A percentile compares a stretch with the other conserved stretches of the same genome.
Conservation (phyloP, 208 protist species). For the Trypanosoma theileri region DNA sequence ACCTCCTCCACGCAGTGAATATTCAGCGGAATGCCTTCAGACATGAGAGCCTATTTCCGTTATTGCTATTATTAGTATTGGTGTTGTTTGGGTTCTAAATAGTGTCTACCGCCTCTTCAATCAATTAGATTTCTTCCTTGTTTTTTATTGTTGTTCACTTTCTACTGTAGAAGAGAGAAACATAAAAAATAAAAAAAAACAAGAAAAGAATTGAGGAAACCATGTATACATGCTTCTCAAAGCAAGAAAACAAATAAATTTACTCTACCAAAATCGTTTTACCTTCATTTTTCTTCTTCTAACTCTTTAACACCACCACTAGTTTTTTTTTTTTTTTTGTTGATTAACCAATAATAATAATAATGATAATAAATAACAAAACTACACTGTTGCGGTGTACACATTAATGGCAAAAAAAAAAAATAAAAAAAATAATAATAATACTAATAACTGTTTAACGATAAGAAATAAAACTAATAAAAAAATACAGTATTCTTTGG, state of each 20-base stretch:
- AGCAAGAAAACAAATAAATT: background rate
- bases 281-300: background rate
- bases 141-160: background rate
- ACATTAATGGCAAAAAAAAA: no score
- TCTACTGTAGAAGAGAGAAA: slow-evolving; percentile 1
- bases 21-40: slow-evolving; percentile 8
- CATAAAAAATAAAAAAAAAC: no score
- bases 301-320: background rate
- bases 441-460: no score
- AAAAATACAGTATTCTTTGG: no score
- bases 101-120: no score
- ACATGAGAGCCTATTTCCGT: background rate
- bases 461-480: no score
- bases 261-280: background rate
- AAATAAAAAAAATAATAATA: no score
- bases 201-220: background rate
- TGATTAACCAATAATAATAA: no score
- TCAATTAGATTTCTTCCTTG: background rate
- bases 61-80: background rate
- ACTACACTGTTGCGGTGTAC: no score
- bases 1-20: slow-evolving; percentile 53
- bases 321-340: no score
- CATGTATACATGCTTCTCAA: background rate
- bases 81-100: background rate
- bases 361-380: no score